A percentile compares a stretch with the other conserved stretches of the same genome.
These are phyloP conservation scores for Thuja plicata DNA, from an alignment of 83 land plant genomes.

Conservation along the genomic window DNA sequence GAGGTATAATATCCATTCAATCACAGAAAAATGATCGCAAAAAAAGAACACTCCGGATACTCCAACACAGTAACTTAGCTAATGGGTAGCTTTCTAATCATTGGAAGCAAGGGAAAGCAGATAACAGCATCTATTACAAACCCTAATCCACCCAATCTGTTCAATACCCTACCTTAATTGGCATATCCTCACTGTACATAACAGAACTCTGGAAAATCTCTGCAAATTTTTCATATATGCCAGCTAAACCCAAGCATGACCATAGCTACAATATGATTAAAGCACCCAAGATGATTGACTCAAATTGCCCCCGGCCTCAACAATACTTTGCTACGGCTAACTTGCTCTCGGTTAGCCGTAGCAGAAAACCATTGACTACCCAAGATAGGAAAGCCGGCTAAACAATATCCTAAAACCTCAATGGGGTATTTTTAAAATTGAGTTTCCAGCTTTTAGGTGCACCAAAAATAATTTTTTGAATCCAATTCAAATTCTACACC, in stretches of 20 bases:
- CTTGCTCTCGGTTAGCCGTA: background rate
- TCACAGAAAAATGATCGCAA: background rate
- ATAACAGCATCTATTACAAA: background rate
- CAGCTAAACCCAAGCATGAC: background rate
- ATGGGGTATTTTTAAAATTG: background rate
- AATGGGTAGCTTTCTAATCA: background rate
- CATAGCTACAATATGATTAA: background rate
- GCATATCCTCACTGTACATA: background rate
- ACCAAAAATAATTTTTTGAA: background rate
- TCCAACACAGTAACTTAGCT: background rate
- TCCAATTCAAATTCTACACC: background rate
- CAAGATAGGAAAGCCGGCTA: background rate
- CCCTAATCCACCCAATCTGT: background rate
- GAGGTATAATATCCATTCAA: background rate
- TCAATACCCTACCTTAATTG: background rate
- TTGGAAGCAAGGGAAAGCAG: background rate
- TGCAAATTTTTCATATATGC: background rate
- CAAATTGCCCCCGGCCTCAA: background rate
- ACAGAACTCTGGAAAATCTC: background rate
- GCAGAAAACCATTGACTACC: background rate
- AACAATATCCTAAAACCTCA: background rate
- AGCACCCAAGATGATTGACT: background rate
- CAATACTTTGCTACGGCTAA: background rate
- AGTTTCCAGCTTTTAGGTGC: background rate
- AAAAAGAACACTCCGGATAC: background rate